Conservation (phyloP, 148 eudicot species). For the Rhododendron ferrugineum region DNA sequence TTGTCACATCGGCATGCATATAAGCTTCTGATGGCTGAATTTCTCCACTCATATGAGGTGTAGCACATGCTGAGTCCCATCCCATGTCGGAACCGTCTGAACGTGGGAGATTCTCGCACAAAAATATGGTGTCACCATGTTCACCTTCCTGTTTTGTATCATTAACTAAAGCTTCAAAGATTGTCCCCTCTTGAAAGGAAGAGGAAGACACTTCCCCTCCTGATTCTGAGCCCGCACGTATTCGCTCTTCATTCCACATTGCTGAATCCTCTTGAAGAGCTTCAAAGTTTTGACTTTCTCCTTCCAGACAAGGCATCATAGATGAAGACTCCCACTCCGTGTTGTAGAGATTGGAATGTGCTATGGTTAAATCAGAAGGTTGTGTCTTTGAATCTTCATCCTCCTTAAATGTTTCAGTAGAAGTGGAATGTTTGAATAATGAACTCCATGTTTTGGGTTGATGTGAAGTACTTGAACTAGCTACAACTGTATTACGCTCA, state of each 20-base stretch:
- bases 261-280: not conserved
- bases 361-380: constrained; percentile 5
- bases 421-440: not conserved
- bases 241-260: constrained; percentile 2
- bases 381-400: too few species aligned
- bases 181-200: not conserved
- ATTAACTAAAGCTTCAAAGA: constrained; percentile 7
- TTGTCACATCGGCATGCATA: not conserved
- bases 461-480: too few species aligned
- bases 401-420: constrained; percentile 9
- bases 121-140: not conserved
- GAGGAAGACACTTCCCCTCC: not conserved
- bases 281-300: too few species aligned
- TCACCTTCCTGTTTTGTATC: constrained; percentile 6
- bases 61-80: constrained; percentile 13
- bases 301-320: too few species aligned
- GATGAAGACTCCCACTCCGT: too few species aligned
- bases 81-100: constrained; percentile 16
- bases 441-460: too few species aligned
- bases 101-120: constrained; percentile 13
- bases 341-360: not conserved
- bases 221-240: constrained; percentile 5
- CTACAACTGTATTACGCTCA: not conserved
- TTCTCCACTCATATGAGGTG: not conserved
- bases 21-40: not conserved